Conservation (phyloP, 2,329 filamentous ascomycete genomes). For the Lecanosticta acicola region DNA sequence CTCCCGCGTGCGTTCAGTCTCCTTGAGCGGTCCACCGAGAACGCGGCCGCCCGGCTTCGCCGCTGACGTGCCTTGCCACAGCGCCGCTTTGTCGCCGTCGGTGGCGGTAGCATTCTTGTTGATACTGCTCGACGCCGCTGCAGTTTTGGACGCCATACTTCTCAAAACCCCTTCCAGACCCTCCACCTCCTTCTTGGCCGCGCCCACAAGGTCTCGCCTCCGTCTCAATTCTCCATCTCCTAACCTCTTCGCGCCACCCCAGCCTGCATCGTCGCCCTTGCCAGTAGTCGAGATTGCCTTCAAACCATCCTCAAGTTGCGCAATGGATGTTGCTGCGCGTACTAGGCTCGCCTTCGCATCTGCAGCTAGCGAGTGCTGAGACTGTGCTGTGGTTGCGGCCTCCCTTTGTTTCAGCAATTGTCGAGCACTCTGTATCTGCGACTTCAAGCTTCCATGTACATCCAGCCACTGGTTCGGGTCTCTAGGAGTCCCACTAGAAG, state of each 20-base stretch:
- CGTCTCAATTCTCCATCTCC: conserved; percentile 71
- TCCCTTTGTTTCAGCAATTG: conserved; percentile 64
- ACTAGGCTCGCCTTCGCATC: conserved; percentile 71
- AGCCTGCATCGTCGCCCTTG: conserved; percentile 34
- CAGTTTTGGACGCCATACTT: conserved; percentile 51
- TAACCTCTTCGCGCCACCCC: conserved; percentile 45
- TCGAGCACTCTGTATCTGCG: conserved; percentile 61
- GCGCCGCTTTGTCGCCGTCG: conserved; percentile 32
- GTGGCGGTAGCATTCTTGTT: conserved; percentile 31
- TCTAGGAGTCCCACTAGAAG: conserved; percentile 37
- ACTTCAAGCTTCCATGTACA: conserved; percentile 67
- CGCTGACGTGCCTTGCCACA: conserved; percentile 30
- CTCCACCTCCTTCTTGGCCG: conserved; percentile 67
- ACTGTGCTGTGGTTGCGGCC: conserved; percentile 52
- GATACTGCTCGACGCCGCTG: conserved; percentile 16
- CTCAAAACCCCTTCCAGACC: conserved; percentile 68
- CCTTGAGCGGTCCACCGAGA: conserved; percentile 61
- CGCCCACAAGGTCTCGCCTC: conserved; percentile 62
- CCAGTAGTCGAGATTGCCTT: conserved; percentile 34
- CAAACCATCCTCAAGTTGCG: conserved; percentile 61
- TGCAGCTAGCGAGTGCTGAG: conserved; percentile 56
- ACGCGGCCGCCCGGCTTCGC: conserved; percentile 54
- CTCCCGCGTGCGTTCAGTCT: conserved; percentile 71
- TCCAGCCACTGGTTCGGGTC: conserved; percentile 66
- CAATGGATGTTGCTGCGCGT: conserved; percentile 59